phyloP scores from a whole-genome alignment of 2,329 filamentous ascomycete genomes.

The Plenodomus lindquistii region DNA sequence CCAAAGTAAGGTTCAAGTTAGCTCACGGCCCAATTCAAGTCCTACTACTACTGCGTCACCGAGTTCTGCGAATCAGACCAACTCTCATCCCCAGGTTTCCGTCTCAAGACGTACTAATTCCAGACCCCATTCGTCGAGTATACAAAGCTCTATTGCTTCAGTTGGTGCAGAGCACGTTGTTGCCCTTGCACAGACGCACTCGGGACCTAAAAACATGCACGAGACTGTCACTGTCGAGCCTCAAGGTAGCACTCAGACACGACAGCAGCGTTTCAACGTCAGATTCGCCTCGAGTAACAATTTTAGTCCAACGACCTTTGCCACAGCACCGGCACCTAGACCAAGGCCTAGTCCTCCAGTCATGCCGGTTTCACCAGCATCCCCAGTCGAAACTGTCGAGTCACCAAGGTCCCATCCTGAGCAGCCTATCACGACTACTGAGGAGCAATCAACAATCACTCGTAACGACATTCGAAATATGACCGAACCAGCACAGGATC shows the following conservation, averaged over 20 bases:
- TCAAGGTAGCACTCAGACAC: constrained; percentile 15
- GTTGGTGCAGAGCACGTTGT: not conserved
- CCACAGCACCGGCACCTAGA: constrained; percentile 23
- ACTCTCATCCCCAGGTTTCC: not conserved
- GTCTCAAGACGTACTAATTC: not conserved
- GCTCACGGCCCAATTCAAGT: constrained; percentile 6
- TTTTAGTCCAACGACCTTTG: constrained; percentile 16
- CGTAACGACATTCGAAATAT: not conserved
- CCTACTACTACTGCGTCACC: not conserved
- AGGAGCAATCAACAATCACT: constrained; percentile 9
- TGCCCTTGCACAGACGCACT: constrained; percentile 5
- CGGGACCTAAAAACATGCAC: constrained; percentile 9
- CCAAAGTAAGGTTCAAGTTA: constrained; percentile 1
- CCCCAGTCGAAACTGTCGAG: constrained; percentile 7
- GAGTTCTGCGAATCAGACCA: not conserved
- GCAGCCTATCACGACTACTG: constrained; percentile 8
- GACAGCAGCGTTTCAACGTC: constrained; percentile 32
- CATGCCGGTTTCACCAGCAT: constrained; percentile 4
- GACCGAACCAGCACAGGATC: constrained; percentile 5
- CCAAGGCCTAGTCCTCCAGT: constrained; percentile 17
- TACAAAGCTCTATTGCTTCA: not conserved
- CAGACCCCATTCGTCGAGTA: not conserved
- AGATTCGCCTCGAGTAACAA: constrained; percentile 11
- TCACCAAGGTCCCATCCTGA: constrained; percentile 6
- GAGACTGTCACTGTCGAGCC: constrained; percentile 8